phyloP scores from a whole-genome alignment of 2,329 filamentous ascomycete genomes.

The Penicillium sp. region DNA sequence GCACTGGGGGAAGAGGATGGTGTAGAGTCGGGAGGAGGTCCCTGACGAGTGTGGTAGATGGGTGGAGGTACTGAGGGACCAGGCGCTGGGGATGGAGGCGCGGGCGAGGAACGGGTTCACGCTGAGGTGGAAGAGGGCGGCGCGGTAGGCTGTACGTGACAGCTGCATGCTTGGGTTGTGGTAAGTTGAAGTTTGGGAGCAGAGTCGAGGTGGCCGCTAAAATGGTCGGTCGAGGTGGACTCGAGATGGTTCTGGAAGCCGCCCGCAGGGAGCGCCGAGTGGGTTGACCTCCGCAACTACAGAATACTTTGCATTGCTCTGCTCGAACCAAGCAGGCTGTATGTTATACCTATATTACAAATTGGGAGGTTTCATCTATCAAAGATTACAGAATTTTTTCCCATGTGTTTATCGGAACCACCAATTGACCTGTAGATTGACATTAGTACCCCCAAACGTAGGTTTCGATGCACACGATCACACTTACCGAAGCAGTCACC shows the following conservation, averaged over 20 bases:
- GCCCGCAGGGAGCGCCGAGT: slow-evolving; percentile 1
- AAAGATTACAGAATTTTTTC: background rate
- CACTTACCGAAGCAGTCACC: slow-evolving; percentile 60
- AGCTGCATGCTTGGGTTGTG: slow-evolving; percentile 28
- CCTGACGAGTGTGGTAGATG: slow-evolving; percentile 10
- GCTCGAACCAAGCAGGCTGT: too few relatives aligned
- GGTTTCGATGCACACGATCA: slow-evolving; percentile 1
- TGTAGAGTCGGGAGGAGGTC: slow-evolving; percentile 23
- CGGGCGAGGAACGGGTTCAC: slow-evolving; percentile 24
- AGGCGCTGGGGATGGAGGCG: slow-evolving; percentile 18
- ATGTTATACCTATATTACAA: too few relatives aligned
- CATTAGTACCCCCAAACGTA: slow-evolving; percentile 25
- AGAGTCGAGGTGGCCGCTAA: slow-evolving; percentile 12
- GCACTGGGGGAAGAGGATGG: slow-evolving; percentile 33
- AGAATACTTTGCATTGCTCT: background rate
- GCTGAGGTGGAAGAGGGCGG: slow-evolving; percentile 30
- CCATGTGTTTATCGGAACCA: slow-evolving; percentile 64
- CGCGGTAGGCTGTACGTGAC: slow-evolving; percentile 29
- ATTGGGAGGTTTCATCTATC: too few relatives aligned
- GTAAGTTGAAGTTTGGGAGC: slow-evolving; percentile 19
- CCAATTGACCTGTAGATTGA: slow-evolving; percentile 63
- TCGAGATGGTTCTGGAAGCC: slow-evolving; percentile 20
- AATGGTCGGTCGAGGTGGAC: slow-evolving; percentile 10
- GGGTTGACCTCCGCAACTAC: background rate
- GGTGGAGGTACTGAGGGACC: slow-evolving; percentile 7